Evolutionary conservation across 2,329 filamentous ascomycete genomes (phyloP).

Genomic region (Aspergillus sojae): DNA sequence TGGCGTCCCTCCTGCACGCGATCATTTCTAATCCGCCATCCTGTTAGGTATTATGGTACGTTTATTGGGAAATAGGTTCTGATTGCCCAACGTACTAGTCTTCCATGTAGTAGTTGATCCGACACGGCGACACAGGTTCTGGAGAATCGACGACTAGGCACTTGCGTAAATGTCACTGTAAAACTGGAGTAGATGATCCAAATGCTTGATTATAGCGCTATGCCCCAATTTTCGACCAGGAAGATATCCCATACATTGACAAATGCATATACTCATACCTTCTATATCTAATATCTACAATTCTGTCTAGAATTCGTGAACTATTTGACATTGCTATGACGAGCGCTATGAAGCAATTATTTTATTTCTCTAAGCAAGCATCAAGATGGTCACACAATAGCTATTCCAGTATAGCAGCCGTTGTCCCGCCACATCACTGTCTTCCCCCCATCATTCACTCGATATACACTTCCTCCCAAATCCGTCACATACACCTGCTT

Average conservation of each 20-base stretch:
- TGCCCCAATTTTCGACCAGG: too few relatives aligned
- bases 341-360: background rate
- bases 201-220: background rate
- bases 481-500: conserved; percentile 26
- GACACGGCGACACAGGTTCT: background rate
- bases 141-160: background rate
- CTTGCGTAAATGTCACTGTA: background rate
- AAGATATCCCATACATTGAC: too few relatives aligned
- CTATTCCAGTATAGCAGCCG: conserved; percentile 26
- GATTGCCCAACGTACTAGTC: background rate
- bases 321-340: too few relatives aligned
- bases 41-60: conserved; percentile 12
- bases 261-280: background rate
- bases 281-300: background rate
- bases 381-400: background rate
- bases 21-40: conserved; percentile 14
- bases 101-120: background rate
- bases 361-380: background rate
- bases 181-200: background rate
- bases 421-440: conserved; percentile 22
- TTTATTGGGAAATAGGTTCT: background rate
- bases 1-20: conserved; percentile 10
- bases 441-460: conserved; percentile 21
- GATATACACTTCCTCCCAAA: conserved; percentile 29
- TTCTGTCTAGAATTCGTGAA: background rate